phyloP scores from a whole-genome alignment of 768 basidiomycete species.

The Tricholoma sp. region DNA sequence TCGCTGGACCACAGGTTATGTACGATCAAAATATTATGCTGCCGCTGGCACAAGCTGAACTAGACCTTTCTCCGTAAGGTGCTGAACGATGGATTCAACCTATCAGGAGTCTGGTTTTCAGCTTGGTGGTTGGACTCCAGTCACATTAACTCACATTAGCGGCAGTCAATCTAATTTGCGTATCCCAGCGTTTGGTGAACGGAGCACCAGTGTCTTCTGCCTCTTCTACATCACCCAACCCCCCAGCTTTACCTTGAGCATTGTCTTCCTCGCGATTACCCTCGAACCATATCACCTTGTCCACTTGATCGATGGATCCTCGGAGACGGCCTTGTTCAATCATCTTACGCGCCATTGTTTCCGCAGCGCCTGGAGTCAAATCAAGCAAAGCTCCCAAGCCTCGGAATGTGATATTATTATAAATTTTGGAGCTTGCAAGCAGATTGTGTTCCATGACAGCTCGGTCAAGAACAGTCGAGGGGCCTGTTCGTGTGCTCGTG shows the following conservation, averaged over 20 bases:
- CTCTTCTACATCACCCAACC: slow-evolving; percentile 84
- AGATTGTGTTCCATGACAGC: slow-evolving; percentile 99
- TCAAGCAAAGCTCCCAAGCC: slow-evolving; percentile 91
- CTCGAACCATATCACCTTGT: slow-evolving; percentile 92
- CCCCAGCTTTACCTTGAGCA: slow-evolving; percentile 92
- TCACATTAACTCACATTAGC: slow-evolving; percentile 58
- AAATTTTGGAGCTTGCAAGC: slow-evolving; percentile 93
- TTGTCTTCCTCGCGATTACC: slow-evolving; percentile 82
- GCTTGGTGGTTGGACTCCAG: background rate
- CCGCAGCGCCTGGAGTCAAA: slow-evolving; percentile 87
- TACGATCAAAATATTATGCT: slow-evolving; percentile 13
- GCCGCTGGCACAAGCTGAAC: slow-evolving; percentile 32
- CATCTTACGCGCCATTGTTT: slow-evolving; percentile 98
- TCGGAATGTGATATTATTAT: slow-evolving; percentile 94
- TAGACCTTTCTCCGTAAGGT: slow-evolving; percentile 69
- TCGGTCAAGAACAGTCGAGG: slow-evolving; percentile 92
- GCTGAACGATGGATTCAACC: slow-evolving; percentile 88
- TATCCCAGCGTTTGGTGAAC: slow-evolving; percentile 95
- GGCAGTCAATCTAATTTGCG: slow-evolving; percentile 83
- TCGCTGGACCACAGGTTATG: slow-evolving; percentile 7
- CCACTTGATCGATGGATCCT: slow-evolving; percentile 94
- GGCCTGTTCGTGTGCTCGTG: slow-evolving; percentile 79
- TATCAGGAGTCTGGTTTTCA: slow-evolving; percentile 22
- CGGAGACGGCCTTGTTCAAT: slow-evolving; percentile 94
- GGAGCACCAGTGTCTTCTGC: slow-evolving; percentile 85